Evolutionary conservation across 2,329 filamentous ascomycete genomes (phyloP), one percentile per base, ranked within the genome.

Genomic region (Paramyrothecium roridum): DNA sequence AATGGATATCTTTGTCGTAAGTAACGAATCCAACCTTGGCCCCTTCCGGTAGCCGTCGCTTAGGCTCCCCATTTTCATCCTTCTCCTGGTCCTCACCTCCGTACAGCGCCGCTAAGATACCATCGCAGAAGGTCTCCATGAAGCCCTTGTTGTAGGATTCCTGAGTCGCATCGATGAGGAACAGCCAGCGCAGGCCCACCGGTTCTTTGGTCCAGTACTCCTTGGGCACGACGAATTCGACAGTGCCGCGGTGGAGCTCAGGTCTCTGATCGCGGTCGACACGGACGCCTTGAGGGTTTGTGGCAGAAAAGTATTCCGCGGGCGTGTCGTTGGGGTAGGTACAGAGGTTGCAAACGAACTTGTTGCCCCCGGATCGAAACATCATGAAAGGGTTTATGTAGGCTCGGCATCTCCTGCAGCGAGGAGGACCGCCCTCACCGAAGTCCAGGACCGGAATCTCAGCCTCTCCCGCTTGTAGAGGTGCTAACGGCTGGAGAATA

Each of bases 381-480:
- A 93, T 90, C 95, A 99, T 98, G 70, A 99, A 99, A 2, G 95
- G 95, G 68, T 99, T 99, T 76, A 99, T 96, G 74, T 99, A 99
- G 16, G 93, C 89, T 68, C 95, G 84, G 77, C 95, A 99, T 75
- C 95, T 83, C 65, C 91, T 86, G 74, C 95, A 99, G 70, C 95
- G 85, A 21, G 95, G 95, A 45, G 95, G 95, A 0, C 95, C 95
- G 43, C 78, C 76, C 46, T 97, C 92, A 50, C 95, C 95, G 79
- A 98, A 99, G 74, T 99, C 95, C 22, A 99, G 81, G 4, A 99
- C 89, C 1, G 95, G 95, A 54, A 99, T 88, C 1, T 91, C 85
- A 50, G 88, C 81, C 74, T 99, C 95, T 52, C 95, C 93, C 22
- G 90, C 80, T 67, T 96, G 89, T 46, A 93, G 80, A 45, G 86